Conservation (phyloP, 805 yeast species). For the Diddensiella santjacobensis region DNA sequence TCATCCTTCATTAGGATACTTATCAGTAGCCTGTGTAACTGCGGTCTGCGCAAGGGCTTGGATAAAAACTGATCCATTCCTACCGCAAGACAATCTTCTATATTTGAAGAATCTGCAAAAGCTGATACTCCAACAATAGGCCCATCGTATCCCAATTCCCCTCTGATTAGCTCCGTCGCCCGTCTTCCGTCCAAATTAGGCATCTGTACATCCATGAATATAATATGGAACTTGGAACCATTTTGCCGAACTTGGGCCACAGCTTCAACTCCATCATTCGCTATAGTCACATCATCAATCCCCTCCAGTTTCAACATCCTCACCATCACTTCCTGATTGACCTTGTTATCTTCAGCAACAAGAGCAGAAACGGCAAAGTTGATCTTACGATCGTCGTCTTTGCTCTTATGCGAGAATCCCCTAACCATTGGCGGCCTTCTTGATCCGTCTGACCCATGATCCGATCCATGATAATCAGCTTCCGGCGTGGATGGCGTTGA, state of each 20-base stretch:
- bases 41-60: slow-evolving; percentile 77
- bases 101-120: slow-evolving; percentile 89
- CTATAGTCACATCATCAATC: slow-evolving; percentile 62
- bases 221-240: slow-evolving; percentile 50
- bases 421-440: slow-evolving; percentile 16
- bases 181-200: slow-evolving; percentile 86
- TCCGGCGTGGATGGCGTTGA: background rate
- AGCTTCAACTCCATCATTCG: slow-evolving; percentile 90
- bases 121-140: slow-evolving; percentile 96
- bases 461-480: background rate
- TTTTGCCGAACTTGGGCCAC: slow-evolving; percentile 58
- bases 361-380: slow-evolving; percentile 44
- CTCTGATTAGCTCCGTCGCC: slow-evolving; percentile 73
- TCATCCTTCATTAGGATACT: slow-evolving; percentile 2
- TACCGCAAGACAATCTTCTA: slow-evolving; percentile 66
- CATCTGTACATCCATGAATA: slow-evolving; percentile 98
- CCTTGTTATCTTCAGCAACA: slow-evolving; percentile 91
- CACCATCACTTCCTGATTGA: slow-evolving; percentile 89
- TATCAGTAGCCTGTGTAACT: slow-evolving; percentile 53
- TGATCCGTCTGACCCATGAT: background rate
- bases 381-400: slow-evolving; percentile 16
- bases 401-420: slow-evolving; percentile 10
- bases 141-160: slow-evolving; percentile 51
- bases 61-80: slow-evolving; percentile 92
- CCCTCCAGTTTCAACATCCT: slow-evolving; percentile 89